These are phyloP conservation scores for Dactylonectria estremocensis DNA, from an alignment of 2,329 filamentous ascomycete species.

Conservation along the genomic window DNA sequence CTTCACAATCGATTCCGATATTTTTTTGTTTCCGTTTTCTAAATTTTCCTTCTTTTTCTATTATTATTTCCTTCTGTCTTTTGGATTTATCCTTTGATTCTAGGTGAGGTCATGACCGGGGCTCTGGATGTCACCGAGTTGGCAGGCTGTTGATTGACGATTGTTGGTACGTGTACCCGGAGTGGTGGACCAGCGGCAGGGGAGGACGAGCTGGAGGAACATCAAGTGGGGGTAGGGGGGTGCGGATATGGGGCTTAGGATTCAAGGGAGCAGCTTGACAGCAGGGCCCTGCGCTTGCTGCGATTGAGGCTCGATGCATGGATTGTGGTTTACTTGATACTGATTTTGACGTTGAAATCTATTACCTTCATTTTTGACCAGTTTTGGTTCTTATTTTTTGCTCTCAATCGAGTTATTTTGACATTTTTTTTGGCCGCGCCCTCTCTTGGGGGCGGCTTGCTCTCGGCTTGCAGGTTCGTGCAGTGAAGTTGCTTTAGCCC, in stretches of 20 bases:
- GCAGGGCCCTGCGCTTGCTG: conserved; percentile 32
- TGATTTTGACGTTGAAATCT: conserved; percentile 7
- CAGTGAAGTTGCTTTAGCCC: conserved; percentile 44
- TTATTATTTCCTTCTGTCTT: conserved; percentile 20
- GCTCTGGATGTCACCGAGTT: conserved; percentile 20
- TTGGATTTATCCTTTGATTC: conserved; percentile 23
- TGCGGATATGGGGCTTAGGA: conserved; percentile 13
- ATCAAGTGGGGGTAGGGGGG: conserved; percentile 31
- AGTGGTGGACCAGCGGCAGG: conserved; percentile 16
- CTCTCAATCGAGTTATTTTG: conserved; percentile 17
- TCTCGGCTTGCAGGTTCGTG: conserved; percentile 2
- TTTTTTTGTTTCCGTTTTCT: conserved; percentile 27
- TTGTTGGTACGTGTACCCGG: conserved; percentile 21
- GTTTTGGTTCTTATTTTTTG: conserved; percentile 13
- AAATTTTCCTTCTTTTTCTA: conserved; percentile 21
- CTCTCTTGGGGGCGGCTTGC: conserved; percentile 1
- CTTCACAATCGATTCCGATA: conserved; percentile 9
- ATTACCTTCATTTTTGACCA: neutral
- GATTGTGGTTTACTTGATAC: conserved; percentile 15
- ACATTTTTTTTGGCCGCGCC: conserved; percentile 3
- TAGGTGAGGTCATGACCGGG: conserved; percentile 18
- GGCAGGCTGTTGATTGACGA: conserved; percentile 30
- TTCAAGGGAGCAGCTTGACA: conserved; percentile 30
- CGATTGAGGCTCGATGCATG: conserved; percentile 30
- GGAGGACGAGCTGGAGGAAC: conserved; percentile 12